Percentiles rank a stretch among this genome's conserved stretches.
These are phyloP conservation scores for Botryotinia calthae DNA, from an alignment of 2,329 filamentous ascomycete species.

Conservation along the genomic window DNA sequence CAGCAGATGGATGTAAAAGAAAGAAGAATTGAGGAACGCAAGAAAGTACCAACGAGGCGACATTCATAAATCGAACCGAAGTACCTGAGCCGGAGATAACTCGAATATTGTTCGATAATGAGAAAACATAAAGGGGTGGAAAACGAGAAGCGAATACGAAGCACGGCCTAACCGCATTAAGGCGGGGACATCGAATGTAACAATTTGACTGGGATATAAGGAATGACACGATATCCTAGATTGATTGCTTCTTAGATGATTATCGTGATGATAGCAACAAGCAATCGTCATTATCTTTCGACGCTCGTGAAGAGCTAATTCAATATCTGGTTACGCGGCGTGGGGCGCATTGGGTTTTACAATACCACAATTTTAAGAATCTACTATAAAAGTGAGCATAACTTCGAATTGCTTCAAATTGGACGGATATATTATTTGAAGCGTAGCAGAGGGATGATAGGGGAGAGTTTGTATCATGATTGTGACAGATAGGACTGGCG, in stretches of 20 bases:
- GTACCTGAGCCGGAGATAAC: background rate
- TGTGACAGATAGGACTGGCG: background rate
- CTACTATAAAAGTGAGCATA: background rate
- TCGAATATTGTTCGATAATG: background rate
- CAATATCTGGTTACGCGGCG: background rate
- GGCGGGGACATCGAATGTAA: background rate
- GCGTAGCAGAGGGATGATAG: background rate
- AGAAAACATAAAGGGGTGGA: background rate
- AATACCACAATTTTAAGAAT: background rate
- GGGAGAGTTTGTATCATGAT: fast-evolving
- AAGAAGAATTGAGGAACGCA: background rate
- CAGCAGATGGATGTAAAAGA: background rate
- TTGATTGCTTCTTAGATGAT: fast-evolving
- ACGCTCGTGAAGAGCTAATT: background rate
- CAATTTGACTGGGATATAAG: background rate
- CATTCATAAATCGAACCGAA: background rate
- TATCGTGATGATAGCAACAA: background rate
- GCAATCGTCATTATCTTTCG: background rate
- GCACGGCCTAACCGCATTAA: background rate
- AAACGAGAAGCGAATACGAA: background rate
- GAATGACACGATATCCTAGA: background rate
- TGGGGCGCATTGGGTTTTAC: background rate
- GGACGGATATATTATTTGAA: fast-evolving
- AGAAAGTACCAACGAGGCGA: background rate
- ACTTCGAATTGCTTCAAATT: background rate